These are phyloP conservation scores for Scutellaria baicalensis DNA, from an alignment of 257 asterid genomes.

Conservation along the genomic window DNA sequence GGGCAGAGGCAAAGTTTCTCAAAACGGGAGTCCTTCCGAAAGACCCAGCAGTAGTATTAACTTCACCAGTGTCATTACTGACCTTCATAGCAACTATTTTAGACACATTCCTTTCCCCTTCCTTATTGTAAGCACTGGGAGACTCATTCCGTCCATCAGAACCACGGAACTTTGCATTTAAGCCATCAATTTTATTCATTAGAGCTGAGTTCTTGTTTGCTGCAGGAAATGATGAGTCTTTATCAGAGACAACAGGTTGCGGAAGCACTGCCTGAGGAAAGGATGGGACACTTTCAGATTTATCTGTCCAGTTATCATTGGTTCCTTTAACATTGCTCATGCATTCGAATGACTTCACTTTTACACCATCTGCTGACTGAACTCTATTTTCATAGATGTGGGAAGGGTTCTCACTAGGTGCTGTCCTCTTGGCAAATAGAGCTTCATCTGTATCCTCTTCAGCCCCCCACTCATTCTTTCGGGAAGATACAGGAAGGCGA, in stretches of 20 bases:
- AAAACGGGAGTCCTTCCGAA: slow-evolving; percentile 23
- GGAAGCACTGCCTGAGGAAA: slow-evolving; percentile 33
- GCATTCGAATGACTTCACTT: slow-evolving; percentile 36
- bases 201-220: slow-evolving; percentile 41
- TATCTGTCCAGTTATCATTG: slow-evolving; percentile 33
- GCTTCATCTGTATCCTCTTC: slow-evolving; percentile 55
- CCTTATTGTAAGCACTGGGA: slow-evolving; percentile 23
- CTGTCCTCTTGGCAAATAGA: slow-evolving; percentile 24
- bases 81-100: slow-evolving; percentile 24
- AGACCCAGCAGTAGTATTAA: slow-evolving; percentile 21
- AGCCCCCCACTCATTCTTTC: slow-evolving; percentile 78
- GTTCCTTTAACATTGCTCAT: slow-evolving; percentile 23
- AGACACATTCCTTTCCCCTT: slow-evolving; percentile 35
- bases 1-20: slow-evolving; percentile 22
- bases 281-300: slow-evolving; percentile 26
- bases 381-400: slow-evolving; percentile 30
- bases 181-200: slow-evolving; percentile 74
- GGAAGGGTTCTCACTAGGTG: slow-evolving; percentile 27
- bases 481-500: slow-evolving; percentile 25
- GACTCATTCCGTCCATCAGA: slow-evolving; percentile 53
- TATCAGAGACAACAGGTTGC: slow-evolving; percentile 22
- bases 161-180: slow-evolving; percentile 72
- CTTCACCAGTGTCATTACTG: slow-evolving; percentile 23
- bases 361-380: slow-evolving; percentile 28
- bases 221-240: slow-evolving; percentile 31